These are phyloP conservation scores for Malassezia yamatoensis DNA, from an alignment of 1,284 basidiomycete genomes.

Conservation along the genomic window DNA sequence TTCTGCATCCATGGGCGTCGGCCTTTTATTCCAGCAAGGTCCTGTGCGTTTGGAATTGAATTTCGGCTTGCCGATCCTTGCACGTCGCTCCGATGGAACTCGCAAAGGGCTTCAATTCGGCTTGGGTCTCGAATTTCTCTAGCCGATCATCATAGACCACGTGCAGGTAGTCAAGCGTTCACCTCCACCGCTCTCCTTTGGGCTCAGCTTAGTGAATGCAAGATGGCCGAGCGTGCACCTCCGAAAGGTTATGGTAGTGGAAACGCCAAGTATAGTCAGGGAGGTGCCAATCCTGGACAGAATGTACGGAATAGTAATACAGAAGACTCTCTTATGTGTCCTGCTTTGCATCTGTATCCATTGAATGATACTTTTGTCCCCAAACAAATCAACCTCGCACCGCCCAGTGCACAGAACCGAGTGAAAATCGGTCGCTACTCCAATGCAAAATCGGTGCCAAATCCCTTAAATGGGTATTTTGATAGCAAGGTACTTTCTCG, in stretches of 20 bases:
- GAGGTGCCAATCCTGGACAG: not conserved
- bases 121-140: slow-evolving; percentile 58
- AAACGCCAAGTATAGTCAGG: slow-evolving; percentile 2
- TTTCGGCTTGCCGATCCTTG: slow-evolving; percentile 75
- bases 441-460: slow-evolving; percentile 87
- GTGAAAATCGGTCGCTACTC: slow-evolving; percentile 97
- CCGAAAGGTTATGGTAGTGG: not conserved
- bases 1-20: slow-evolving; percentile 69
- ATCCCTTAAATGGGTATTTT: slow-evolving; percentile 90
- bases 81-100: slow-evolving; percentile 64
- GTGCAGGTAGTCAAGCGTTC: no score
- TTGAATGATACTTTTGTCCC: slow-evolving; percentile 91
- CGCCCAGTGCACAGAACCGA: slow-evolving; percentile 51
- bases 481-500: slow-evolving; percentile 91
- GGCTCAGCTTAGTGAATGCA: not conserved
- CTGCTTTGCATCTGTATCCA: slow-evolving; percentile 61
- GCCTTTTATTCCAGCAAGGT: slow-evolving; percentile 79
- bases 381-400: slow-evolving; percentile 79
- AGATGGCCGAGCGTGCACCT: slow-evolving; percentile 1
- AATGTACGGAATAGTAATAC: not conserved
- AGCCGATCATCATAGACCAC: not conserved
- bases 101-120: slow-evolving; percentile 81
- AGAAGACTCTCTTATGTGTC: slow-evolving; percentile 31
- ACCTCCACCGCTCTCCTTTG: no score
- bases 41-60: slow-evolving; percentile 80